phyloP scores from a whole-genome alignment of 1,284 basidiomycete species.

The Leccinum huronense region DNA sequence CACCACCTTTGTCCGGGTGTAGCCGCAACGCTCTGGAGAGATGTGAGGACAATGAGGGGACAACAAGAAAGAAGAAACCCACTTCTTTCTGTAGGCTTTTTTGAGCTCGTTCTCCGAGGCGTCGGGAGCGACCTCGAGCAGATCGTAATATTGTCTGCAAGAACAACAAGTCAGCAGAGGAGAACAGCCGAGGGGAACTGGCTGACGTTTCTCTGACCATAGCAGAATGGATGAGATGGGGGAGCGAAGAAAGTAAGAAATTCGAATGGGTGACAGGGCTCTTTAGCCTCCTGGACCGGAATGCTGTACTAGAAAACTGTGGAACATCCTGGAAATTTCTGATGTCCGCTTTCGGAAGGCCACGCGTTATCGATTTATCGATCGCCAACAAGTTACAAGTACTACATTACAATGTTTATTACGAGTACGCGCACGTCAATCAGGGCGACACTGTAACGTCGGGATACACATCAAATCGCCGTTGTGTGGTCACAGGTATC shows the following conservation, averaged over 20 bases:
- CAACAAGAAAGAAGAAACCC: constrained; percentile 16
- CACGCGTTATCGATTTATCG: constrained; percentile 5
- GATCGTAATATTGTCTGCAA: constrained; percentile 83
- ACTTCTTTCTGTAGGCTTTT: constrained; percentile 96
- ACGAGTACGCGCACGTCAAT: not conserved
- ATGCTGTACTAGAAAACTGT: constrained; percentile 35
- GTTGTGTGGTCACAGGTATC: constrained; percentile 85
- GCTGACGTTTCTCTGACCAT: constrained; percentile 74
- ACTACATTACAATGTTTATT: no score
- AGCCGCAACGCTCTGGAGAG: constrained; percentile 73
- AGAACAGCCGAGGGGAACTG: constrained; percentile 3
- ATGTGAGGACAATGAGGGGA: constrained; percentile 14
- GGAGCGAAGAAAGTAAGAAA: constrained; percentile 21
- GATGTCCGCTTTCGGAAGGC: constrained; percentile 29
- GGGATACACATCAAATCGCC: constrained; percentile 89
- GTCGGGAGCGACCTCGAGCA: constrained; percentile 76
- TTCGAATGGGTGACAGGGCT: constrained; percentile 5
- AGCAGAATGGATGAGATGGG: constrained; percentile 24
- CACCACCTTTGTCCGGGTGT: constrained; percentile 97
- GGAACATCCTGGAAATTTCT: constrained; percentile 42
- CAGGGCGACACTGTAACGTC: constrained; percentile 47
- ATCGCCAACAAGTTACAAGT: no score
- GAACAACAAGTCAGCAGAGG: constrained; percentile 13
- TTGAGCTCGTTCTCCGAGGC: constrained; percentile 84
- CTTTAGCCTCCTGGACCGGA: constrained; percentile 24